phyloP scores from a whole-genome alignment of 176 grass and related monocot species.

The Ananas comosus region DNA sequence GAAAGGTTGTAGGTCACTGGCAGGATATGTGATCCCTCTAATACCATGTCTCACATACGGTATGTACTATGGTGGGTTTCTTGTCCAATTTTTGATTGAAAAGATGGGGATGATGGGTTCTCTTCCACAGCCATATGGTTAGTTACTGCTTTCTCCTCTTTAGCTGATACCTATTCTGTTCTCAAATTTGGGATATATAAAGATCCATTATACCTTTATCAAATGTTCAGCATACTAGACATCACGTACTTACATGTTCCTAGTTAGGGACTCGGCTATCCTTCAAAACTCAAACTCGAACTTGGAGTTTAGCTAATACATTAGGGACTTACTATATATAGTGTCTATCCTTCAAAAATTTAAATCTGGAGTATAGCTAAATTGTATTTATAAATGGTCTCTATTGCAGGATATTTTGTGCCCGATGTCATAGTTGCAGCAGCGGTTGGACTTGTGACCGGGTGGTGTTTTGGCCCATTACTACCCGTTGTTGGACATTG shows the following conservation, averaged over 20 bases:
- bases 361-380: neutral
- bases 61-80: conserved; percentile 85
- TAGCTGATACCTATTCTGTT: neutral
- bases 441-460: conserved; percentile 68
- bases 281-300: too few species aligned
- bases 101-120: conserved; percentile 99
- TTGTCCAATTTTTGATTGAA: conserved; percentile 86
- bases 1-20: conserved; percentile 59
- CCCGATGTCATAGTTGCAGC: conserved; percentile 75
- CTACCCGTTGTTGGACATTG: conserved; percentile 55
- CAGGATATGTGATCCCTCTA: conserved; percentile 63
- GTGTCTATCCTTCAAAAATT: neutral
- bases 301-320: too few species aligned
- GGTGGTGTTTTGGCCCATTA: conserved; percentile 70
- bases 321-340: neutral
- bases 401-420: conserved; percentile 83
- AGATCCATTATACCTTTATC: neutral
- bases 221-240: too few species aligned
- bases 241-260: too few species aligned
- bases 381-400: neutral
- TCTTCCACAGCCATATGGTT: conserved; percentile 91
- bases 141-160: conserved; percentile 22
- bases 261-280: too few species aligned
- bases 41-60: conserved; percentile 60
- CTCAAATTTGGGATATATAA: neutral